A percentile compares a stretch with the other conserved stretches of the same genome.
Conservation (phyloP, 352 stramenopile species). For the Pythium biforme region DNA sequence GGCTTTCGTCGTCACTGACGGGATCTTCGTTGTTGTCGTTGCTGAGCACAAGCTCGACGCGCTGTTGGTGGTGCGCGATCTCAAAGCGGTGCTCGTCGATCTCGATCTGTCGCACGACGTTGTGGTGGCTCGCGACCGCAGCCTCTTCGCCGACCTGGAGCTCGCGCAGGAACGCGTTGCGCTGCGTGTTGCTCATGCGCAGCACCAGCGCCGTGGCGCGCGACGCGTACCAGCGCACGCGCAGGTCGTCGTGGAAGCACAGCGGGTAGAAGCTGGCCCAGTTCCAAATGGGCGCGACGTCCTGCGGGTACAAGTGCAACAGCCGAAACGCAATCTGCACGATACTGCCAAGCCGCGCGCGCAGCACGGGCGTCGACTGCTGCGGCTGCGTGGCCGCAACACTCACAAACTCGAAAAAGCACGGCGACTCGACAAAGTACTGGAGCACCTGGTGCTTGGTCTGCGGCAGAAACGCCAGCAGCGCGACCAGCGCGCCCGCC, state of each 20-base stretch:
- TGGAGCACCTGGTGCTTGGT: slow-evolving; percentile 58
- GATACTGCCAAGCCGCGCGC: slow-evolving; percentile 47
- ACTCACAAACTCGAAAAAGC: slow-evolving; percentile 76
- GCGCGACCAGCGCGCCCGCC: slow-evolving; percentile 46
- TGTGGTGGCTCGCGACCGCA: slow-evolving; percentile 36
- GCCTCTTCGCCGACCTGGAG: slow-evolving; percentile 48
- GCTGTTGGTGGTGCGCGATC: slow-evolving; percentile 41
- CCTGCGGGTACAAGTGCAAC: slow-evolving; percentile 47
- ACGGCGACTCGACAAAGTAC: slow-evolving; percentile 59
- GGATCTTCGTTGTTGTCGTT: not conserved
- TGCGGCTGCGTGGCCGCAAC: slow-evolving; percentile 43
- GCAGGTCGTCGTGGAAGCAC: slow-evolving; percentile 62
- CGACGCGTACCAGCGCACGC: slow-evolving; percentile 62
- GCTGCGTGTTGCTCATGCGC: slow-evolving; percentile 65
- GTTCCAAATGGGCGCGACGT: slow-evolving; percentile 70
- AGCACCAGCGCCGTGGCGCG: slow-evolving; percentile 58
- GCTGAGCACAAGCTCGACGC: slow-evolving; percentile 35
- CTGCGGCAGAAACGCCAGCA: slow-evolving; percentile 56
- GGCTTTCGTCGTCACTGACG: not conserved
- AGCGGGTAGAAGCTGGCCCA: slow-evolving; percentile 82
- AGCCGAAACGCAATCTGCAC: slow-evolving; percentile 60
- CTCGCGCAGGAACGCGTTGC: slow-evolving; percentile 59
- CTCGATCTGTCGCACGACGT: slow-evolving; percentile 50
- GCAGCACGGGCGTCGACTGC: slow-evolving; percentile 28
- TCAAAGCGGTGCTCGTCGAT: slow-evolving; percentile 54